Base-by-base conservation (phyloP, 2,329 filamentous ascomycete species). In the Bipolaris bicolor region DNA sequence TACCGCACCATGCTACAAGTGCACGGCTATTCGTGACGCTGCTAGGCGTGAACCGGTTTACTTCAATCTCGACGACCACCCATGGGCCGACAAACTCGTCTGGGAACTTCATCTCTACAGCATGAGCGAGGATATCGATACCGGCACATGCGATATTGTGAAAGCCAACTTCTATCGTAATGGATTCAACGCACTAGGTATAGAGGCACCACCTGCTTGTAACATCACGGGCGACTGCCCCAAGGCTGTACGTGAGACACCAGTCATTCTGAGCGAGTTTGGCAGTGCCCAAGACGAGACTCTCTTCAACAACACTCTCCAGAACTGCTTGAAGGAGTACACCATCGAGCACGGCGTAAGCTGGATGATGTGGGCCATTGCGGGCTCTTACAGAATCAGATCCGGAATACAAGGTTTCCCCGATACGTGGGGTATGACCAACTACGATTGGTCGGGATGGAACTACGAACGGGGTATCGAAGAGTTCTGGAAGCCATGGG, bases 71-170 rank as follows among this genome's bases (percentile, higher is more conserved):
- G 77, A 70, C 43, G 69, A 68, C 37, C 76, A 83, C 64, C 67
- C 80, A 7, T 83, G 81, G 80, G 76, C 77, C 1, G 68, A 82
- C 72, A 87, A 87, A 72, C 78, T 84, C 63, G 83, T 86, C 11
- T 87, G 84, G 83, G 85, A 87, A 73, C 80, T 83, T 66, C 85
- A 87, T 73, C 79, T 81, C 29, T 87, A 87, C 77, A 77, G 76
- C 57, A 72, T 73, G 69, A 69, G 66, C 59, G 69, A 71, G 54
- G 68, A 73, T 55, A 51, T 71, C n/a, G 70, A 78, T 68, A 82
- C 80, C 1, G 81, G 78, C 2, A 78, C 72, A 13, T 83, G 82
- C 67, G 73, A 75, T 15, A 75, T 81, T 54, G 79, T 83, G 70
- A 76, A 82, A 69, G 81, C 81, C 7, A 76, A 74, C 13, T 70